A percentile compares a stretch with the other conserved stretches of the same genome.
These are phyloP conservation scores for Thraustochytrium aureum DNA, from an alignment of 352 stramenopile genomes.

Conservation along the genomic window DNA sequence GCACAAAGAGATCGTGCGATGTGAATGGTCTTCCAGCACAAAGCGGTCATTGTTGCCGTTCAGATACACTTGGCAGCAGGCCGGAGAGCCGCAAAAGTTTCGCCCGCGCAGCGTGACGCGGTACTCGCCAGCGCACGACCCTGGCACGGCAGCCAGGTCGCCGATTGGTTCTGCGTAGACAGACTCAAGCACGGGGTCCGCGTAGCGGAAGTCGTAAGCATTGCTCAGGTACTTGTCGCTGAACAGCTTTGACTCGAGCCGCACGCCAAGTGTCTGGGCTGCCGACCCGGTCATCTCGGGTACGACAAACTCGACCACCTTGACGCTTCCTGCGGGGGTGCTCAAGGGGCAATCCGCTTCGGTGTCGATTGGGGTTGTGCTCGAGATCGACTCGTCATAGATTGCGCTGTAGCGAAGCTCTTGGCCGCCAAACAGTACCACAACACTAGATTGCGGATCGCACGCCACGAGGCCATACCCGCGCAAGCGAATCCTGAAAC, in stretches of 20 bases:
- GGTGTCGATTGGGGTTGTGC: not conserved
- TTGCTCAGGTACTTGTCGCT: not conserved
- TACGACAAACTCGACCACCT: slow-evolving; percentile 2
- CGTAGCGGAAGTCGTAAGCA: not conserved
- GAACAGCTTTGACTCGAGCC: slow-evolving; percentile 18
- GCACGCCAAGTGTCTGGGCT: not conserved
- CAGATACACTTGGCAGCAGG: slow-evolving; percentile 36
- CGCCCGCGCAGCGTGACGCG: slow-evolving; percentile 12
- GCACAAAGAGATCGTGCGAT: slow-evolving; percentile 10
- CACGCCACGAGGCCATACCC: slow-evolving; percentile 5
- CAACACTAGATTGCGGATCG: not conserved
- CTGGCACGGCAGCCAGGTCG: not conserved
- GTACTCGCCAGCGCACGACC: not conserved
- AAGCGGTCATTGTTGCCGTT: not conserved
- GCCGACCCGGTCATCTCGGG: not conserved
- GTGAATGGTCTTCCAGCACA: slow-evolving; percentile 8
- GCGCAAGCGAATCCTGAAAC: not conserved
- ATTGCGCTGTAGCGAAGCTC: slow-evolving; percentile 12
- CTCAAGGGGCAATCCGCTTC: not conserved
- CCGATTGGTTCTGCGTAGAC: slow-evolving; percentile 29
- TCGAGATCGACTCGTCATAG: not conserved
- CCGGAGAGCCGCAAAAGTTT: slow-evolving; percentile 21
- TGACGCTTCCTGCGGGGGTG: not conserved
- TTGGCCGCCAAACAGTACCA: slow-evolving; percentile 25
- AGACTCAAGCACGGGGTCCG: not conserved